Percentiles rank a stretch among this genome's conserved stretches.
Conservation (phyloP, 208 protist genomes). For the Trypanosoma lewisi region DNA sequence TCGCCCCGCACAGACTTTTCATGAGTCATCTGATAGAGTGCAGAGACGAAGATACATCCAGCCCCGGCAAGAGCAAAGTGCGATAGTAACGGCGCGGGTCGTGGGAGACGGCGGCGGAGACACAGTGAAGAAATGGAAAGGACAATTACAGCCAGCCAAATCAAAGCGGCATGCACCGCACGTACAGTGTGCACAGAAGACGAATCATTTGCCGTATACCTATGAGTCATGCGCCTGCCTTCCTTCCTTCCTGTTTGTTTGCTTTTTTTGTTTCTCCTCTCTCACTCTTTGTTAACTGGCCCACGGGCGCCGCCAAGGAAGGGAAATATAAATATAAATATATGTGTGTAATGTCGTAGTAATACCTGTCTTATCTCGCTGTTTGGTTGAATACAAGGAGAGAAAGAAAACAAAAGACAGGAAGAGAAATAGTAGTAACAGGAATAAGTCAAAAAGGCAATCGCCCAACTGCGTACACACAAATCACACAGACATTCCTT, state of each 20-base stretch:
- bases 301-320: no score
- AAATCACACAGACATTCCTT: no score
- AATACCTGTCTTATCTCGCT: no score
- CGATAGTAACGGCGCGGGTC: not conserved
- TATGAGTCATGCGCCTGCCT: not conserved
- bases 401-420: not conserved
- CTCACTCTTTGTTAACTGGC: not conserved
- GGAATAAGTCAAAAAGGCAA: not conserved
- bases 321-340: no score
- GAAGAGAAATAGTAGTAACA: not conserved
- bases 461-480: no score
- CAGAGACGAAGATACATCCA: not conserved
- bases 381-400: not conserved
- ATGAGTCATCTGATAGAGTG: not conserved
- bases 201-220: not conserved
- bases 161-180: not conserved
- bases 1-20: not conserved
- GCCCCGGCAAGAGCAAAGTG: not conserved
- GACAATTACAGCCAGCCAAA: slow-evolving; percentile 9
- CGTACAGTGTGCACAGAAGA: not conserved
- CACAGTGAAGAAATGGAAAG: not conserved
- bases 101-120: not conserved
- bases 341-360: no score
- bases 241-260: no score
- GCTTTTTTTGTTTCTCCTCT: slow-evolving; percentile 2